Percentiles rank a stretch among this genome's conserved stretches.
These are phyloP conservation scores for Tetraselmis chui DNA, from an alignment of 139 green algal species.

Conservation along the genomic window DNA sequence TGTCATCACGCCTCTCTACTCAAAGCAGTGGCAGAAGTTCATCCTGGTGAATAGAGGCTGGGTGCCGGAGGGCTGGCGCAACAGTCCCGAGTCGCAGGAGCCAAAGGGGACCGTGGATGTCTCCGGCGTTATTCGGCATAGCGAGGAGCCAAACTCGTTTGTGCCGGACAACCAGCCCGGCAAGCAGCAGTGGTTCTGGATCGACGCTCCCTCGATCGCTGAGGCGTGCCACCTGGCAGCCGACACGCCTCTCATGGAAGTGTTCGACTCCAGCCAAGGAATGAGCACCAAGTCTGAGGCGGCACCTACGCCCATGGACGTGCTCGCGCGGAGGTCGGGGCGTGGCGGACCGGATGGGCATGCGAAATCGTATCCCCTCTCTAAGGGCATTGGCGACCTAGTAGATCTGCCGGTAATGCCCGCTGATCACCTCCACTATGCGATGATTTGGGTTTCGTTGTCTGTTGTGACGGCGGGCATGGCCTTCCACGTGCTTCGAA, in stretches of 20 bases:
- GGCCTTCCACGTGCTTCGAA: conserved; percentile 2
- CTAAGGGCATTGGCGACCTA: conserved; percentile 48
- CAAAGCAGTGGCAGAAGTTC: conserved; percentile 14
- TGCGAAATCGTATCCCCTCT: conserved; percentile 38
- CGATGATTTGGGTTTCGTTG: conserved; percentile 50
- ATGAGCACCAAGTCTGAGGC: neutral
- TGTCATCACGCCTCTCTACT: conserved; percentile 54
- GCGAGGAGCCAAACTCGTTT: conserved; percentile 58
- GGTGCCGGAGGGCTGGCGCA: conserved; percentile 54
- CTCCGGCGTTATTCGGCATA: conserved; percentile 48
- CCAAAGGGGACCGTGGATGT: conserved; percentile 24
- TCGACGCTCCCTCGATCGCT: conserved; percentile 46
- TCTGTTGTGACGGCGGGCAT: conserved; percentile 24
- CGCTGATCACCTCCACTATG: conserved; percentile 63
- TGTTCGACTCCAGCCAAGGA: conserved; percentile 15
- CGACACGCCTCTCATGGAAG: conserved; percentile 48
- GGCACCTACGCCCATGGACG: conserved; percentile 22
- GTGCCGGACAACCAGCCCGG: conserved; percentile 61
- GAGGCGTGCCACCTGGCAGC: conserved; percentile 30
- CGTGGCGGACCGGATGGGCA: neutral
- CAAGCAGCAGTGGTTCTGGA: conserved; percentile 46
- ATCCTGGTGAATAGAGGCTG: conserved; percentile 73
- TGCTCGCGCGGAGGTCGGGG: conserved; percentile 4
- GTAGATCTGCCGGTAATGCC: conserved; percentile 54
- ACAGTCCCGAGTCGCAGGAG: neutral